A percentile compares a stretch with the other conserved stretches of the same genome.
Conservation (phyloP, 257 asterid species). For the Plectranthus barbatus region DNA sequence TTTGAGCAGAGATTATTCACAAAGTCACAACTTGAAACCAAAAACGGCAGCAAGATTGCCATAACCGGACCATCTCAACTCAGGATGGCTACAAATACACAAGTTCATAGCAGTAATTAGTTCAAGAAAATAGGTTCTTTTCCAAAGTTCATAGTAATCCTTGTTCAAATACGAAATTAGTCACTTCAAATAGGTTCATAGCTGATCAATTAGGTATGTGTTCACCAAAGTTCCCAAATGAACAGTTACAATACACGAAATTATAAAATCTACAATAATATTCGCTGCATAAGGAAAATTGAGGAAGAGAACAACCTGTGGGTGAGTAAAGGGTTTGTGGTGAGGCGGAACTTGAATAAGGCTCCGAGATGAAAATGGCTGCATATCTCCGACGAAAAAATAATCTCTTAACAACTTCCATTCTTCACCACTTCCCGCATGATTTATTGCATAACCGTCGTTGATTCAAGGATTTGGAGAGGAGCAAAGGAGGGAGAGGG, state of each 20-base stretch:
- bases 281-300: too few species aligned
- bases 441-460: not conserved
- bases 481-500: not conserved
- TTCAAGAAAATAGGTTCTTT: too few species aligned
- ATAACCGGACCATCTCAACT: too few species aligned
- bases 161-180: too few species aligned
- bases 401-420: slow-evolving; percentile 16
- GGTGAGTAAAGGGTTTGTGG: slow-evolving; percentile 14
- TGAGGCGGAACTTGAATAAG: slow-evolving; percentile 5
- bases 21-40: not conserved
- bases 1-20: not conserved
- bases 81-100: too few species aligned
- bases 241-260: too few species aligned
- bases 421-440: not conserved
- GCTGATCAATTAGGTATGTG: too few species aligned
- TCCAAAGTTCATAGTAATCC: too few species aligned
- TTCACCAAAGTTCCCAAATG: too few species aligned
- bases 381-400: not conserved
- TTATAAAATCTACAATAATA: too few species aligned
- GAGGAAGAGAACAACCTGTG: slow-evolving; percentile 17
- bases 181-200: too few species aligned
- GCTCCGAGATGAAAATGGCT: slow-evolving; percentile 11
- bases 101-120: too few species aligned
- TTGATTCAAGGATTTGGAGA: not conserved
- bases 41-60: not conserved